phyloP scores from a whole-genome alignment of 1,284 basidiomycete genomes.

The Peniophora sp. region DNA sequence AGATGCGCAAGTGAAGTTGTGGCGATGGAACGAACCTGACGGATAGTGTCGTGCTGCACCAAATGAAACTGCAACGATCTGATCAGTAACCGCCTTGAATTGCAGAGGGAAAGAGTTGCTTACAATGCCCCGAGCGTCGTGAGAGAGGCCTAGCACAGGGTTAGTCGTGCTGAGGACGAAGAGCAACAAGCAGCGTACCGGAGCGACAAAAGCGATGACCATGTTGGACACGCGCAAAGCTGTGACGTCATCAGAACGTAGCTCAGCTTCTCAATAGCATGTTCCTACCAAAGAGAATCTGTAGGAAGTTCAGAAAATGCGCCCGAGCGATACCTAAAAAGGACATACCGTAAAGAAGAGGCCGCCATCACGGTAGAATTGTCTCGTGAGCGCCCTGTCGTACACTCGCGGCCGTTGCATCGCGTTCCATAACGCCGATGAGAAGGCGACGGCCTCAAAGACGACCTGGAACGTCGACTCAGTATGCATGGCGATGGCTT shows the following conservation, averaged over 20 bases:
- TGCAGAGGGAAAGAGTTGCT: background rate
- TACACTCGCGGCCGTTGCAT: slow-evolving; percentile 20
- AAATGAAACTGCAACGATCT: slow-evolving; percentile 26
- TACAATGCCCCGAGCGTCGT: slow-evolving; percentile 22
- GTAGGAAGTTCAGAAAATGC: no score
- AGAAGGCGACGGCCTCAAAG: slow-evolving; percentile 14
- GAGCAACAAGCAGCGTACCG: slow-evolving; percentile 16
- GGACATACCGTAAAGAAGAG: slow-evolving; percentile 20
- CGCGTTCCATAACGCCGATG: slow-evolving; percentile 25
- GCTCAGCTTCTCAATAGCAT: no score
- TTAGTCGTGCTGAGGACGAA: background rate
- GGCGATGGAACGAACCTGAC: slow-evolving; percentile 28
- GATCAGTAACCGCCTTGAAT: background rate
- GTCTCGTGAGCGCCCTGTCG: slow-evolving; percentile 15
- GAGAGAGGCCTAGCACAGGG: slow-evolving; percentile 16
- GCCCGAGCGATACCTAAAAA: slow-evolving; percentile 2
- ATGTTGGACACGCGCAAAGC: slow-evolving; percentile 22
- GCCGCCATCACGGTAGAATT: slow-evolving; percentile 28
- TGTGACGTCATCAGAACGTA: no score
- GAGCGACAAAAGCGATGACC: slow-evolving; percentile 15
- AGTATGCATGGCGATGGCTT: no score
- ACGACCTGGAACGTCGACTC: no score
- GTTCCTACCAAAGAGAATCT: background rate
- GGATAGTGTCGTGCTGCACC: slow-evolving; percentile 28
- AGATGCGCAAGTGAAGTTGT: no score